phyloP scores from a whole-genome alignment of 129 eudicot species.

The Chrysanthemum seticuspe region DNA sequence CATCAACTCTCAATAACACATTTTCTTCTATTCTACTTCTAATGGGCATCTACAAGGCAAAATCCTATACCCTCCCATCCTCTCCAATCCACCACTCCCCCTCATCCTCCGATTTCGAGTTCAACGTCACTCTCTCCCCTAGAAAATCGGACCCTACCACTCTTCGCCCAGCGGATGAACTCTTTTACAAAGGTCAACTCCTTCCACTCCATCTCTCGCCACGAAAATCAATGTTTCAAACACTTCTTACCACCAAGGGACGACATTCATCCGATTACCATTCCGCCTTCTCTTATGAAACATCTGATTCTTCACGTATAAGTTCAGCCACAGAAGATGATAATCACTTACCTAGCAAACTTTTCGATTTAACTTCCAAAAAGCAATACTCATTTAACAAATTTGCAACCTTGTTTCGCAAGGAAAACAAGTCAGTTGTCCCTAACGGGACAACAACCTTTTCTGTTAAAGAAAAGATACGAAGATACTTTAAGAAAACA shows the following conservation, averaged over 20 bases:
- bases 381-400: constrained; percentile 60
- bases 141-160: constrained; percentile 61
- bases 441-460: not conserved
- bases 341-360: constrained; percentile 15
- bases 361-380: not conserved
- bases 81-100: constrained; percentile 70
- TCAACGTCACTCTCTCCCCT: constrained; percentile 68
- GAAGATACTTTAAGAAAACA: constrained; percentile 24
- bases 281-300: constrained; percentile 45
- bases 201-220: constrained; percentile 91
- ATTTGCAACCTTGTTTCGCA: constrained; percentile 72
- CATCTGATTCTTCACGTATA: constrained; percentile 69
- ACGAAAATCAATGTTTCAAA: constrained; percentile 81
- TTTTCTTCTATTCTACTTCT: not conserved
- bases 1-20: not conserved
- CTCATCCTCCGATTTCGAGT: constrained; percentile 89
- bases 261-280: constrained; percentile 53
- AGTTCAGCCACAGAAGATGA: constrained; percentile 75
- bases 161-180: constrained; percentile 85
- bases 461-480: constrained; percentile 17
- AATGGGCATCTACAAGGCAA: constrained; percentile 1
- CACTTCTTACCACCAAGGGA: constrained; percentile 60
- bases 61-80: constrained; percentile 82
- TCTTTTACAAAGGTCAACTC: constrained; percentile 90
- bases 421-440: constrained; percentile 31